These are phyloP conservation scores for Arthrobotrys sinensis DNA, from an alignment of 2,329 filamentous ascomycete genomes.

Conservation along the genomic window DNA sequence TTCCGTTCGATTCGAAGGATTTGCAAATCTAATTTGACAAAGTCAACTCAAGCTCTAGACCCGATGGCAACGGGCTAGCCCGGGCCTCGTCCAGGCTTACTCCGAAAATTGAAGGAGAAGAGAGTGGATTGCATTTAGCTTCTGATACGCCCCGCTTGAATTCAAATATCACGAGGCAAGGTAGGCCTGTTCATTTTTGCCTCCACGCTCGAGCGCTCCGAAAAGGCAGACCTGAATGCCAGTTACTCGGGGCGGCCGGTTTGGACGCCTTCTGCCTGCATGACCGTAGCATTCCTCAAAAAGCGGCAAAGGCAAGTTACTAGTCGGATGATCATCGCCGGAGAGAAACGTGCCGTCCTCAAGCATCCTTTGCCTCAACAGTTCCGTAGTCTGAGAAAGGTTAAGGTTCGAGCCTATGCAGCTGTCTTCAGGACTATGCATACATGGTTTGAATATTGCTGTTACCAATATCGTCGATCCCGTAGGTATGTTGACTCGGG, in stretches of 20 bases:
- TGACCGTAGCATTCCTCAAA: not conserved
- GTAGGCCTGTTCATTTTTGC: constrained; percentile 2
- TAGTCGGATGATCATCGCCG: constrained; percentile 4
- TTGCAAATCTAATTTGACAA: not conserved
- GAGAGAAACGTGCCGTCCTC: constrained; percentile 7
- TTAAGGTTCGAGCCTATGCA: not conserved
- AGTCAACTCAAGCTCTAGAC: not conserved
- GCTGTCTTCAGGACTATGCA: not conserved
- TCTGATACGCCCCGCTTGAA: not conserved
- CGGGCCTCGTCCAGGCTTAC: not conserved
- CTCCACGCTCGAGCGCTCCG: not conserved
- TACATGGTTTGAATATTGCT: not conserved
- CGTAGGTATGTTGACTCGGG: not conserved
- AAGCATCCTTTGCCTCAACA: not conserved
- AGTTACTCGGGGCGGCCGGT: not conserved
- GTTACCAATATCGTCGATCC: constrained; percentile 2
- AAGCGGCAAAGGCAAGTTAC: constrained; percentile 20
- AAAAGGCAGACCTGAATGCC: not conserved
- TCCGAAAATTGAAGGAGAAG: not conserved
- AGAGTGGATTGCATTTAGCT: not conserved
- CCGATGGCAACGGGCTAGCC: not conserved
- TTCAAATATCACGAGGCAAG: constrained; percentile 9
- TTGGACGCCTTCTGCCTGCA: constrained; percentile 13
- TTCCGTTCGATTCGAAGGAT: not conserved
- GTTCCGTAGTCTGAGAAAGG: not conserved